Base-by-base conservation (phyloP, 306 rosid species). In the Dalbergia cochinchinensis region DNA sequence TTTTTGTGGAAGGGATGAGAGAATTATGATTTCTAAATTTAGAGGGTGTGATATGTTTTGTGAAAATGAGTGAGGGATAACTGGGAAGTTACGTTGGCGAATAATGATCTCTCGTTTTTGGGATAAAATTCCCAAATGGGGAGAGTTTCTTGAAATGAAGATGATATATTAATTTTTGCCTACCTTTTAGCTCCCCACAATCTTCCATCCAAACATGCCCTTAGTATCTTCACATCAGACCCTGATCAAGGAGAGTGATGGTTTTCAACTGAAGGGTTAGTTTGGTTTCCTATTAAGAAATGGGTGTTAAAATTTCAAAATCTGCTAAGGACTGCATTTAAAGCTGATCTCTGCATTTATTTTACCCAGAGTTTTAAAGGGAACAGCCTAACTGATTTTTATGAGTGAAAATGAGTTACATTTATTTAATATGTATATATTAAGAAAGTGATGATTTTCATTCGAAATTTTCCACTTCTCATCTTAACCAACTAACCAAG, bases 1-100 rank as follows among this genome's bases (percentile, higher is more conserved):
- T 3, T 54, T 54, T 54, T 50, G 19, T 4, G 74, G 35, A 22
- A 7, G 35, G 16, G 79, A 11, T 18, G 53, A 69, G 61, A 47
- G n/a, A 11, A 59, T 16, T 61, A 47, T 48, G 22, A 61, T 50
- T 61, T 61, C 65, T 69, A 59, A 7, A 78, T 59, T 59, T 19
- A 45, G 58, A 19, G 47, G 76, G 8, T 67, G 5, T 55, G 15
- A 1, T 11, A 45, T 54, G 64, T 54, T 63, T 37, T 59, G 22
- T 67, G 7, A 11, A 74, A 57, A 65, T 57, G 75, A 74, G 11
- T 35, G 41, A 72, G 20, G 69, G 73, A 53, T 57, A 5, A 61
- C 35, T 6, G 44, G 75, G 10, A 35, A 41, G 4, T 45, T 55
- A 12, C 10, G 4, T 54, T 54, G 60, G 26, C 16, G 20, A n/a